These are phyloP conservation scores for Camelina sativa DNA, from an alignment of 345 rosid species.

Conservation along the genomic window DNA sequence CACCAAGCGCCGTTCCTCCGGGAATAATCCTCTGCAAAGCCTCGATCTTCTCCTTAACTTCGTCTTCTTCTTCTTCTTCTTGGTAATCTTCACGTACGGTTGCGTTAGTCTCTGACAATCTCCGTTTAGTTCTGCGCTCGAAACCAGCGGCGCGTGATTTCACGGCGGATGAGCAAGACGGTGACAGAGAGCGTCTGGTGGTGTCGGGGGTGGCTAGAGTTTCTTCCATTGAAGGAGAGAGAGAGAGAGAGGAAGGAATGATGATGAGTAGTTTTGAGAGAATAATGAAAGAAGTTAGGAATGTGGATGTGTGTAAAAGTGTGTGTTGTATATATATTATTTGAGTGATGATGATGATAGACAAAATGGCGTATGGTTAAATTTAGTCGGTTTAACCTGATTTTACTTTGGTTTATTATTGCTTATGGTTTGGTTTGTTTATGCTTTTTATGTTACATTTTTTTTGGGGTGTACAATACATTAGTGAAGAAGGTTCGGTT, in stretches of 20 bases:
- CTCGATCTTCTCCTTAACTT: conserved; percentile 56
- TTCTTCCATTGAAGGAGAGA: conserved; percentile 43
- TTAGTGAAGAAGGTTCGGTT: not conserved
- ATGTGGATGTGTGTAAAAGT: conserved; percentile 19
- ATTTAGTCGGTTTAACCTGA: conserved; percentile 22
- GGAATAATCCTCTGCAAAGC: conserved; percentile 81
- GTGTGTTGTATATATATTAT: conserved; percentile 33
- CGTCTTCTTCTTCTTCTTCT: conserved; percentile 48
- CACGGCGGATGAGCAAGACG: conserved; percentile 24
- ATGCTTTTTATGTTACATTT: not conserved
- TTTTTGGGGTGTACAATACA: not conserved
- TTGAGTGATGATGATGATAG: conserved; percentile 19
- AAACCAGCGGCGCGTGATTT: conserved; percentile 40
- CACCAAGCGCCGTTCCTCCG: conserved; percentile 64
- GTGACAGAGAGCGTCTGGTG: conserved; percentile 25
- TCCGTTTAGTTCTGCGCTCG: conserved; percentile 43
- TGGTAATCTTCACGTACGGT: conserved; percentile 18
- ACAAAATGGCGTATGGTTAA: not conserved
- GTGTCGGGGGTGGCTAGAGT: conserved; percentile 33
- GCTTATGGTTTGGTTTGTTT: conserved; percentile 17
- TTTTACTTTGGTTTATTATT: conserved; percentile 10
- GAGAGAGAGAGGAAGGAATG: conserved; percentile 13
- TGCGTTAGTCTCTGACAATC: conserved; percentile 38
- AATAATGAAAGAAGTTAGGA: conserved; percentile 36
- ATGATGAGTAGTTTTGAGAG: conserved; percentile 29